phyloP scores from a whole-genome alignment of 2,329 filamentous ascomycete species.

The Trichoderma sp. region DNA sequence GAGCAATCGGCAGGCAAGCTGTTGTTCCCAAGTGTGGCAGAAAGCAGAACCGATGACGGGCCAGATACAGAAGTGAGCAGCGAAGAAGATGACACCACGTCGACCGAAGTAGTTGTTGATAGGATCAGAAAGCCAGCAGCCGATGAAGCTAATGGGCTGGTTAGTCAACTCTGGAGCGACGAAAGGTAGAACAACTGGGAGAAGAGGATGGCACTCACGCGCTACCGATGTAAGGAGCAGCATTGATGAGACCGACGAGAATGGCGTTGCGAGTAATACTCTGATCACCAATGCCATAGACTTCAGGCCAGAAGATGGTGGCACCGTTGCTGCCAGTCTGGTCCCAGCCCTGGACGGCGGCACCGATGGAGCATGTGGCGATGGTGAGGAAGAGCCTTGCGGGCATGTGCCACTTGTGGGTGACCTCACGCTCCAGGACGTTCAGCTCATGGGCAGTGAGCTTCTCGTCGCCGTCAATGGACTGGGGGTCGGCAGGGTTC shows the following conservation, averaged over 20 bases:
- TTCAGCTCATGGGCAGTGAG: slow-evolving; percentile 60
- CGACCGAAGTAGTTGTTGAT: slow-evolving; percentile 53
- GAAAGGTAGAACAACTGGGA: not conserved
- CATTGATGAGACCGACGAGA: slow-evolving; percentile 69
- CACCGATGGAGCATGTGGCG: slow-evolving; percentile 66
- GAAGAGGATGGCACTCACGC: slow-evolving; percentile 40
- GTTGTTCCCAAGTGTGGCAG: slow-evolving; percentile 66
- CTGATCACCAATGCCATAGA: slow-evolving; percentile 44
- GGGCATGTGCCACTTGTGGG: slow-evolving; percentile 68
- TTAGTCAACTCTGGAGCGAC: slow-evolving; percentile 24
- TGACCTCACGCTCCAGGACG: slow-evolving; percentile 60
- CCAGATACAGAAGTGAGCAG: slow-evolving; percentile 70
- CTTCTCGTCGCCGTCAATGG: slow-evolving; percentile 56
- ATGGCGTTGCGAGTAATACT: slow-evolving; percentile 41
- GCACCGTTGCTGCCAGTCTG: slow-evolving; percentile 64
- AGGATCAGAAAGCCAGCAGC: slow-evolving; percentile 68
- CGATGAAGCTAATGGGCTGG: slow-evolving; percentile 43
- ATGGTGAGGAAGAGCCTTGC: slow-evolving; percentile 67
- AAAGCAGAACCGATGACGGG: slow-evolving; percentile 66
- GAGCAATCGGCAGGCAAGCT: slow-evolving; percentile 66
- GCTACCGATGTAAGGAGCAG: slow-evolving; percentile 53
- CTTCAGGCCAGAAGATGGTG: slow-evolving; percentile 60
- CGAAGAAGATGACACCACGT: slow-evolving; percentile 65
- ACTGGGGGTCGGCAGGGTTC: slow-evolving; percentile 59
- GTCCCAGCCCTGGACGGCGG: slow-evolving; percentile 69